Base-by-base conservation (phyloP, 164 flowering plant species). In the Cinnamomum chago region DNA sequence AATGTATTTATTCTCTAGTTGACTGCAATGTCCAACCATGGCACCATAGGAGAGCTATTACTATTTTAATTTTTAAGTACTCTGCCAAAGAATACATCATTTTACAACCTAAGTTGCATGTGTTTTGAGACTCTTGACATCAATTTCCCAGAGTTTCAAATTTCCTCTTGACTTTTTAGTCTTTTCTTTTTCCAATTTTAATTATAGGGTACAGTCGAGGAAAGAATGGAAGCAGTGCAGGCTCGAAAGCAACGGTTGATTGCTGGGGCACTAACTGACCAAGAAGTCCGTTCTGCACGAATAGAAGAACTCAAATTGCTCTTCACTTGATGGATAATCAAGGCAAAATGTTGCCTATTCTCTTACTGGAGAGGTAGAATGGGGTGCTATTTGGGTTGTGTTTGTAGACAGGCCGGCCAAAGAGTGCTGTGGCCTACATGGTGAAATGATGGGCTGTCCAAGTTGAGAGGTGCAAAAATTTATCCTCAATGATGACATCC, bases 201-300 rank as follows among this genome's bases (percentile, higher is more conserved):
- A 66, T 77, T 65, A 76, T 85, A 96, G 98, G 99, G 97, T 28
- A 90, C 97, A 3, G 99, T 96, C 24, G 99, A 96, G 82, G 97
- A 96, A 80, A 87, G 94, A 83, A 94, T 96, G 98, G 97, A 89
- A 80, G 94, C 94, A 73, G 99, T 94, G 70, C 97, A 96, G 83
- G 97, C 98, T 17, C 87, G 98, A n/a, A 94, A 96, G 76, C 99
- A 94, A 77, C 82, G 91, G 33, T 76, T 94, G 92, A 96, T 96
- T 27, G 81, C 99, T 30, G 98, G 99, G 80, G 99, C 99, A 51
- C 86, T 94, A 75, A 96, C 97, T 62, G 99, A 96, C 82, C 95
- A 92, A 79, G 99, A 96, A 89, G 95, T 96, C 55, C 88, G 97
- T 65, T 82, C 81, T 78, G 97, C 98, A 50, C 94, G 98, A 2